phyloP scores from a whole-genome alignment of 2,329 filamentous ascomycete genomes.

The Trichoderma afroharzianum region DNA sequence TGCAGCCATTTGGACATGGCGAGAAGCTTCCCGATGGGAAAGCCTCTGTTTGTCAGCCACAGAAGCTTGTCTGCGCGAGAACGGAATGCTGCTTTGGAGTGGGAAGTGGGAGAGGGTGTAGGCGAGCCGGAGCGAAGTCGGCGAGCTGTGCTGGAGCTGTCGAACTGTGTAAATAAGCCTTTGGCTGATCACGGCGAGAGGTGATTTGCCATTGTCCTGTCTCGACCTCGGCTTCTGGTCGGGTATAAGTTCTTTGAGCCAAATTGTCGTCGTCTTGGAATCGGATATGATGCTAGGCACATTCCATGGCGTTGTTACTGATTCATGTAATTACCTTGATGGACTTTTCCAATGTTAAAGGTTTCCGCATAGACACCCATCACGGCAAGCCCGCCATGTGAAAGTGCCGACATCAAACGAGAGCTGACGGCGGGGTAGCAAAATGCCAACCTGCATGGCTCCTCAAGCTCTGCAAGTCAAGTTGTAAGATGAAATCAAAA shows the following conservation, averaged over 20 bases:
- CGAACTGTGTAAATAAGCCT: neutral
- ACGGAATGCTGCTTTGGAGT: neutral
- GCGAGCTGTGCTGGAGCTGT: neutral
- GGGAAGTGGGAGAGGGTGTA: neutral
- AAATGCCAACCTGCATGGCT: neutral
- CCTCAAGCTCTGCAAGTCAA: neutral
- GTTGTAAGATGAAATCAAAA: neutral
- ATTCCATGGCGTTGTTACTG: neutral
- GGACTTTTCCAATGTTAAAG: neutral
- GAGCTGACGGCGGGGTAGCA: neutral
- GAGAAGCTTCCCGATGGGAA: neutral
- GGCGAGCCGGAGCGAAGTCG: neutral
- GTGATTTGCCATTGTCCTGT: neutral
- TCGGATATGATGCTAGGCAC: neutral
- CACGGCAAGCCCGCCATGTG: neutral
- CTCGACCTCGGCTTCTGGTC: neutral
- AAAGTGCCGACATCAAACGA: neutral
- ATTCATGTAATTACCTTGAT: neutral
- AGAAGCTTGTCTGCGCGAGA: neutral
- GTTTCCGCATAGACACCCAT: neutral
- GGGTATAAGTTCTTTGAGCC: neutral
- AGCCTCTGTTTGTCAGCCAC: neutral
- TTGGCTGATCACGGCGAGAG: neutral
- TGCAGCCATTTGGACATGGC: neutral
- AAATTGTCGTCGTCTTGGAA: neutral